Base-by-base conservation (phyloP, 2,329 filamentous ascomycete genomes). In the Exophiala viscosa region DNA sequence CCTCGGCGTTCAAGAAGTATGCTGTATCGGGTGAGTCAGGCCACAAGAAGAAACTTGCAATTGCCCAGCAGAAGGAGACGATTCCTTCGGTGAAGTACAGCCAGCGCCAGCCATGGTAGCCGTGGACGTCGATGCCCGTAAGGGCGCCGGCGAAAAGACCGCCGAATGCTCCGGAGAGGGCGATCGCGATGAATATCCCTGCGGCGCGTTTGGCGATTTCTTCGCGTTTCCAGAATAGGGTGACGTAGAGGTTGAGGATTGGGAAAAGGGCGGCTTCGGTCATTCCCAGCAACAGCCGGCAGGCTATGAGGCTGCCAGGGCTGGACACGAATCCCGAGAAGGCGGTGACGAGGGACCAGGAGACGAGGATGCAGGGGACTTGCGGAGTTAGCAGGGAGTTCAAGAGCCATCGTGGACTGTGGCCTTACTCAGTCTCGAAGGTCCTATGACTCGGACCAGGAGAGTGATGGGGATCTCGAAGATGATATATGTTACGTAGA, bases 11-110 rank as follows among this genome's bases (percentile, higher is more conserved):
- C 50, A 91, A 75, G 85, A 87, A 91, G 62, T 80, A 85, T 31
- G 80, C 82, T 48, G 88, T 79, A 68, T 89, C 86, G 1, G 86
- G 86, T 69, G 90, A 90, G 66, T 87, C 84, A 48, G 84, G 75
- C n/a, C 87, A 80, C 66, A 86, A 84, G 65, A 75, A 80, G 66
- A 80, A 80, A 7, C 77, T 70, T 6, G 64, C 65, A 28, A 28
- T 28, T 5, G 23, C 23, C 23, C 23, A 28, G 23, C 23, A 28
- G 9, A 76, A 48, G 0, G 79, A 72, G 0, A 83, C 73, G 17
- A 78, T 64, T 2, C 76, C 76, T 62, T 81, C 76, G 3, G 71
- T 63, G 28, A 76, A 73, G 60, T 76, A 77, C 23, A 77, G 72
- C 74, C 74, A 77, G 28, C 71, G 67, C 73, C 73, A 75, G 10